phyloP scores from a whole-genome alignment of 202 grass and related monocot genomes.

The Brachypodium distachyon region DNA sequence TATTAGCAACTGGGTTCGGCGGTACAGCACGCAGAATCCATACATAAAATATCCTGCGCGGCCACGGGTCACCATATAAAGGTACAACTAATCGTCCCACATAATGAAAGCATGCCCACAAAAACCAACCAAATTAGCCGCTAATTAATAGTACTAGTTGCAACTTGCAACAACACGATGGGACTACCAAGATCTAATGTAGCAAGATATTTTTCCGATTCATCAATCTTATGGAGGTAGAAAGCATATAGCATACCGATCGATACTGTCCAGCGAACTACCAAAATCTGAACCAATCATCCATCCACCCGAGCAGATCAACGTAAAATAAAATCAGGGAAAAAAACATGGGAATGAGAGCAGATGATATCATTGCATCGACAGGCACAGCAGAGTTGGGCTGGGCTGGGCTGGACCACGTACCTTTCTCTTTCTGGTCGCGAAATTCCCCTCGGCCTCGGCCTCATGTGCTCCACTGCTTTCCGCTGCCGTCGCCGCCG shows the following conservation, averaged over 20 bases:
- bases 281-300: not conserved
- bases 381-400: conserved; percentile 1
- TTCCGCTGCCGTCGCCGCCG: not conserved
- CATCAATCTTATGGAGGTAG: not conserved
- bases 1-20: not conserved
- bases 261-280: not conserved
- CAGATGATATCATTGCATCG: conserved; percentile 10
- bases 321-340: not conserved
- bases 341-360: not conserved
- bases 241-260: not conserved
- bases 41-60: conserved; percentile 51
- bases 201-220: not conserved
- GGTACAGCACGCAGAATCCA: not conserved
- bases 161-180: not conserved
- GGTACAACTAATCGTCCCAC: conserved; percentile 4
- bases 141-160: too few relatives aligned
- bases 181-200: not conserved
- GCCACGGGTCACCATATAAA: conserved; percentile 7
- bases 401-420: conserved; percentile 38
- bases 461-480: not conserved
- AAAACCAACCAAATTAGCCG: not conserved
- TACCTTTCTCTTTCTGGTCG: conserved; percentile 36
- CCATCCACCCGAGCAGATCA: not conserved
- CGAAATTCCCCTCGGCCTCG: conserved; percentile 23
- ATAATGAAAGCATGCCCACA: not conserved